Conservation (phyloP, 495 filamentous ascomycete species). For the Annulohypoxylon moriforme region DNA sequence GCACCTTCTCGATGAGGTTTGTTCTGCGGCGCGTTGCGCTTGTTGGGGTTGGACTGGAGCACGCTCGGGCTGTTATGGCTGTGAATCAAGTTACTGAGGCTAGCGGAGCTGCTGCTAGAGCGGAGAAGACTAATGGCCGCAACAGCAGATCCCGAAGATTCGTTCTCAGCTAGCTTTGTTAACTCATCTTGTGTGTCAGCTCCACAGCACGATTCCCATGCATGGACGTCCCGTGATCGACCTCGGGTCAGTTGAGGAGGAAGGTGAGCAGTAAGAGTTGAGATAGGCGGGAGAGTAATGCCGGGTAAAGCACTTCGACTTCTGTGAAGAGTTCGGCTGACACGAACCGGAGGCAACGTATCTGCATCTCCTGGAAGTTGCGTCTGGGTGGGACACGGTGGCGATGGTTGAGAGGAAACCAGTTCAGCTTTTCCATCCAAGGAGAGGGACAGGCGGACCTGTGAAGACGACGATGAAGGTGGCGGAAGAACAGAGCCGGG, state of each 20-base stretch:
- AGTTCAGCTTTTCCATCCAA: conserved; percentile 87
- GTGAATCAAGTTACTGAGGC: conserved; percentile 48
- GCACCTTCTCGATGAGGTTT: conserved; percentile 58
- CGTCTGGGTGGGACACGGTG: conserved; percentile 61
- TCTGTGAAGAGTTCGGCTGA: conserved; percentile 63
- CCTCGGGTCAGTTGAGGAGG: conserved; percentile 65
- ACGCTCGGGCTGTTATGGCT: conserved; percentile 51
- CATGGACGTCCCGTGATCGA: conserved; percentile 81
- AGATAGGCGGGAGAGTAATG: conserved; percentile 63
- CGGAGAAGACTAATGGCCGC: conserved; percentile 78
- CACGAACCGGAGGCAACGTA: conserved; percentile 63
- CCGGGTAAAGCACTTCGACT: conserved; percentile 62
- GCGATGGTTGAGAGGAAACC: conserved; percentile 76
- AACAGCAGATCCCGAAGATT: conserved; percentile 75
- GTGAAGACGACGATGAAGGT: conserved; percentile 56
- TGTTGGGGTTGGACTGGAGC: conserved; percentile 63
- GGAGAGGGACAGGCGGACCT: conserved; percentile 75
- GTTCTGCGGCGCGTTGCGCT: conserved; percentile 66
- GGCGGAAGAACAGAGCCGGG: conserved; percentile 43
- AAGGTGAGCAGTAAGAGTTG: conserved; percentile 70
- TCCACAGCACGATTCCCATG: conserved; percentile 87
- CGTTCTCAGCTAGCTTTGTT: conserved; percentile 75
- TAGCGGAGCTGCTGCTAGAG: conserved; percentile 67
- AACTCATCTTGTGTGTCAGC: conserved; percentile 76
- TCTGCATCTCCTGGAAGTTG: conserved; percentile 37